phyloP scores from a whole-genome alignment of 2,329 filamentous ascomycete species.

The Aureobasidium uvarum region DNA sequence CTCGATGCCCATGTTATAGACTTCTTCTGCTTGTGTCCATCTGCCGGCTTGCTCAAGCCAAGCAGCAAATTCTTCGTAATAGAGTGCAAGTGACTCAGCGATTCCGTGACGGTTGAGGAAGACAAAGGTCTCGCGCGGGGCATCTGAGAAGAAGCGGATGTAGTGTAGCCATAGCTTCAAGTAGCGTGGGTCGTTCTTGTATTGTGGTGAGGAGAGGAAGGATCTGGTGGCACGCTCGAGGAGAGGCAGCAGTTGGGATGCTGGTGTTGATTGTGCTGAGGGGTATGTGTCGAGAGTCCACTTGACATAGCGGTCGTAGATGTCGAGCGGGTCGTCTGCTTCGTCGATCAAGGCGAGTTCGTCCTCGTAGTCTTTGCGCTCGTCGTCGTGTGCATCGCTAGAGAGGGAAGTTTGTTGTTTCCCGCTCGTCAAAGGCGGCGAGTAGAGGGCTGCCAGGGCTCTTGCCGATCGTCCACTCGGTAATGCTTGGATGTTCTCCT shows the following conservation, averaged over 20 bases:
- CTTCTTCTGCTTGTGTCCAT: constrained; percentile 90
- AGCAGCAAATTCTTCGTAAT: constrained; percentile 94
- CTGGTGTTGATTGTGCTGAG: constrained; percentile 83
- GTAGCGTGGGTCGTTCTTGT: constrained; percentile 94
- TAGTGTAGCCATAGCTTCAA: constrained; percentile 93
- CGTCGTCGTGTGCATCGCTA: constrained; percentile 72
- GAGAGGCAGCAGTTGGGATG: constrained; percentile 84
- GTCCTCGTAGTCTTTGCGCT: constrained; percentile 79
- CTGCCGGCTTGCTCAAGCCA: constrained; percentile 84
- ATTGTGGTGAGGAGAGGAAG: constrained; percentile 80
- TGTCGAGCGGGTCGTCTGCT: constrained; percentile 89
- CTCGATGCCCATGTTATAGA: constrained; percentile 87
- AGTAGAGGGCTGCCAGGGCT: constrained; percentile 80
- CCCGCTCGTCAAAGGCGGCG: constrained; percentile 47
- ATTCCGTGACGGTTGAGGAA: constrained; percentile 87
- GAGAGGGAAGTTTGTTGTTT: constrained; percentile 43
- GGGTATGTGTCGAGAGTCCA: constrained; percentile 97
- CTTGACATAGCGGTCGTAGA: constrained; percentile 94
- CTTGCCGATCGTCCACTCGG: constrained; percentile 85
- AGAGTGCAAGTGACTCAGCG: constrained; percentile 82
- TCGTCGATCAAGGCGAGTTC: constrained; percentile 77
- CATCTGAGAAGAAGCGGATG: constrained; percentile 86
- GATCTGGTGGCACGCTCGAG: constrained; percentile 90
- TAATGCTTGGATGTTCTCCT: constrained; percentile 95
- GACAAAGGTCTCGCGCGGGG: constrained; percentile 88